Evolutionary conservation across 2,329 filamentous ascomycete species (phyloP).

Genomic region (Alternaria incomplexa): DNA sequence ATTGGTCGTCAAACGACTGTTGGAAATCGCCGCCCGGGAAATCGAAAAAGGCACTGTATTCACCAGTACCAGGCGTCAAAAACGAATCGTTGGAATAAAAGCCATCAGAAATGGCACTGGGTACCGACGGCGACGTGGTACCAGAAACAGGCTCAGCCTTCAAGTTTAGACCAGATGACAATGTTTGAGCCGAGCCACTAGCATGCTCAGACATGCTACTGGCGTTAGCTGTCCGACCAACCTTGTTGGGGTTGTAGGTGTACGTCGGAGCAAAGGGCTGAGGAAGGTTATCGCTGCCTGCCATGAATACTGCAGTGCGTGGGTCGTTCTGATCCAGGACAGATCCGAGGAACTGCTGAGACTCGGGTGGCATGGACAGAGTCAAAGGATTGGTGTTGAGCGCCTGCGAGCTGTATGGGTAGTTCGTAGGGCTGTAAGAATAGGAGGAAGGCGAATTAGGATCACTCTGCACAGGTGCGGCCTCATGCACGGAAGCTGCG

Average conservation of each 20-base stretch:
- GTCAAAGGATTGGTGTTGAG: constrained; percentile 54
- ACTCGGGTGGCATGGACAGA: constrained; percentile 58
- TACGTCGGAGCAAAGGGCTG: constrained; percentile 51
- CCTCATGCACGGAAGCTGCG: constrained; percentile 28
- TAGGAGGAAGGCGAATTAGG: constrained; percentile 27
- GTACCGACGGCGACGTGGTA: constrained; percentile 23
- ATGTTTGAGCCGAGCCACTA: constrained; percentile 48
- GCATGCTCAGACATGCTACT: constrained; percentile 36
- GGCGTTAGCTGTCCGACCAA: constrained; percentile 29
- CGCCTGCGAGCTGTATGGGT: constrained; percentile 36
- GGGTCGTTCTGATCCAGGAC: constrained; percentile 55
- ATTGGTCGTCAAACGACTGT: constrained; percentile 24
- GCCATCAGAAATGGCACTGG: constrained; percentile 28
- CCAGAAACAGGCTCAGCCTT: constrained; percentile 22
- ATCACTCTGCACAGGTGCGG: constrained; percentile 28
- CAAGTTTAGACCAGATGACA: constrained; percentile 45
- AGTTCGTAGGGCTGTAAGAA: constrained; percentile 28
- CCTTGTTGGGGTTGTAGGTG: constrained; percentile 53
- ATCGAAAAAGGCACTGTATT: constrained; percentile 31
- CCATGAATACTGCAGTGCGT: constrained; percentile 55
- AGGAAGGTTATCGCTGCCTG: constrained; percentile 50
- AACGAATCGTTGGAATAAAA: constrained; percentile 24
- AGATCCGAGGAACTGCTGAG: constrained; percentile 60
- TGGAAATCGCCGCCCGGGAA: constrained; percentile 23
- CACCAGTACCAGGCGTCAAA: constrained; percentile 28